Conservation (phyloP, 352 stramenopile species). For the Phytophthora hibernalis region DNA sequence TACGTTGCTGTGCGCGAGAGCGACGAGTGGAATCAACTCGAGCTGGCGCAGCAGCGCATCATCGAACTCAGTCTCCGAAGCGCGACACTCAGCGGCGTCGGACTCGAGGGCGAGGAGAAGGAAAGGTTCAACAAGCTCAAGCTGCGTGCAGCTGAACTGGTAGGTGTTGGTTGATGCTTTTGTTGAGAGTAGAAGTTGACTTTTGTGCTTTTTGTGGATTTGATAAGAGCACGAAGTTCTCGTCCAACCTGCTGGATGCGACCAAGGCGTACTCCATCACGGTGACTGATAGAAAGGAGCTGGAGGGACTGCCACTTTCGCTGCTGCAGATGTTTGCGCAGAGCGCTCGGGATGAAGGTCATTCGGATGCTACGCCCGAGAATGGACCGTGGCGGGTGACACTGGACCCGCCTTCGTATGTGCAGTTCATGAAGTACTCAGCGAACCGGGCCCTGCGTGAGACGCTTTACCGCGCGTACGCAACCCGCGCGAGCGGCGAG, state of each 20-base stretch:
- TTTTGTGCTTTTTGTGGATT: conserved; percentile 8
- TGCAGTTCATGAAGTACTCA: conserved; percentile 96
- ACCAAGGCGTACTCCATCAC: conserved; percentile 95
- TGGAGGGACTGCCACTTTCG: conserved; percentile 93
- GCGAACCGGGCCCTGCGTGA: conserved; percentile 92
- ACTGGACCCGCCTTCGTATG: conserved; percentile 94
- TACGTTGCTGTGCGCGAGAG: conserved; percentile 83
- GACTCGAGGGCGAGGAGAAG: conserved; percentile 90
- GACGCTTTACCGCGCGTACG: conserved; percentile 93
- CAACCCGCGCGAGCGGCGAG: conserved; percentile 90
- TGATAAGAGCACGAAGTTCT: conserved; percentile 92
- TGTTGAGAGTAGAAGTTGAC: neutral
- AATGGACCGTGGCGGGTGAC: conserved; percentile 95
- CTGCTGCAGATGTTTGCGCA: conserved; percentile 93
- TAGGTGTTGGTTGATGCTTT: conserved; percentile 19
- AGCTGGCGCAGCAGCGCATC: conserved; percentile 80
- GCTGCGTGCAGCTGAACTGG: conserved; percentile 91
- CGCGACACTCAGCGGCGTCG: conserved; percentile 94
- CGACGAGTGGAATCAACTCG: conserved; percentile 60
- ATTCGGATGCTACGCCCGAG: conserved; percentile 70
- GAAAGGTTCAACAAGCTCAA: conserved; percentile 97
- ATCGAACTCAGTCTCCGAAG: conserved; percentile 89
- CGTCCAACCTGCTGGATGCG: conserved; percentile 97
- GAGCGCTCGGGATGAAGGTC: conserved; percentile 69
- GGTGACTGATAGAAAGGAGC: conserved; percentile 84